A percentile compares a stretch with the other conserved stretches of the same genome.
These are phyloP conservation scores for Mitragyna speciosa DNA, from an alignment of 257 asterid species.

Conservation along the genomic window DNA sequence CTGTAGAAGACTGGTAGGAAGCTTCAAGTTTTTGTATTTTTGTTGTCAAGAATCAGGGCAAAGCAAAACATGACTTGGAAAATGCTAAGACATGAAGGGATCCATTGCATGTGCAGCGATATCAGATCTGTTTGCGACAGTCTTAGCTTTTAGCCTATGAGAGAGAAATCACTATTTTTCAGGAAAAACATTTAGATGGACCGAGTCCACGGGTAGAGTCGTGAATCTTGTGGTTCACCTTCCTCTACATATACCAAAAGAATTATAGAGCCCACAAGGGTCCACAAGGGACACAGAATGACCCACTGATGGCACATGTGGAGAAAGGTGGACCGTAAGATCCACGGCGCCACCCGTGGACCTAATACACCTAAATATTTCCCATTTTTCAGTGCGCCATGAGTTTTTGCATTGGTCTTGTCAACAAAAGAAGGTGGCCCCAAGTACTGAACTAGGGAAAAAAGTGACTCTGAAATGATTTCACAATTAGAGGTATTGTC, in stretches of 20 bases:
- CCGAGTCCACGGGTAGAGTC: too few species aligned
- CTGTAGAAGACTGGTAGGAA: background rate
- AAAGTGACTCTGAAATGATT: constrained; percentile 45
- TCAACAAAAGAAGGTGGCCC: constrained; percentile 39
- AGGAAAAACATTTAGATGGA: too few species aligned
- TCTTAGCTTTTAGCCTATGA: constrained; percentile 18
- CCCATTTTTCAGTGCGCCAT: constrained; percentile 22
- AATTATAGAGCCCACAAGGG: too few species aligned
- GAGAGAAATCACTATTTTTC: background rate
- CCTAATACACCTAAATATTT: too few species aligned
- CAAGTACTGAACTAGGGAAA: constrained; percentile 6
- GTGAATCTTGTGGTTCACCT: too few species aligned
- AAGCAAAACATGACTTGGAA: constrained; percentile 41
- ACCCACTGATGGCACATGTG: too few species aligned
- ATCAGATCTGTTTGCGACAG: constrained; percentile 44
- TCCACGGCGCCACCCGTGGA: too few species aligned
- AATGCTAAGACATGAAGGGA: constrained; percentile 30
- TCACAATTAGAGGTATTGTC: constrained; percentile 26
- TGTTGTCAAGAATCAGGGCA: constrained; percentile 35
- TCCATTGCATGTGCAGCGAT: constrained; percentile 25
- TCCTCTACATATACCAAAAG: too few species aligned
- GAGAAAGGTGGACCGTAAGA: too few species aligned
- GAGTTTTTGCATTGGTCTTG: constrained; percentile 57
- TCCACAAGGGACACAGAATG: too few species aligned
- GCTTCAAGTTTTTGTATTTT: constrained; percentile 33